Evolutionary conservation across 78 protist genomes (phyloP), one percentile per base, ranked within the genome.

Genomic region (Salpingoeca rosetta): DNA sequence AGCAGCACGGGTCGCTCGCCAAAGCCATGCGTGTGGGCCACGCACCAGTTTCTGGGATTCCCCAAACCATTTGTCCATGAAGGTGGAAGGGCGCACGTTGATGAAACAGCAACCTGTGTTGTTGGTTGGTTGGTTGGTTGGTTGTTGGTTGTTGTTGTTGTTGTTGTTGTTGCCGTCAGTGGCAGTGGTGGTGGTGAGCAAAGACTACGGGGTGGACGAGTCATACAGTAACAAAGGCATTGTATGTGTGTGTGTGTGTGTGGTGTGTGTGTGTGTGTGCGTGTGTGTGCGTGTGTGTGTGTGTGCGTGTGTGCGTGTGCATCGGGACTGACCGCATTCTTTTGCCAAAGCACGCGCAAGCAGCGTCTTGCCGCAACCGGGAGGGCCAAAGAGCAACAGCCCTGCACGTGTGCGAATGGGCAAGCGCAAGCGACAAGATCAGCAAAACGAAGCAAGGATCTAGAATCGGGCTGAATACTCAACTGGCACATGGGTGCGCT

Each of bases 281-380:
- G 76, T 12, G 3, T 72, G 76, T 2, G n/a, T 12, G 76, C 2
- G 76, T 72, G 76, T 2, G 17, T 22, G 87, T 76, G 78, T 89
- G 92, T 88, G 56, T 85, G 31, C 31, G 76, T 72, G 76, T 56
- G 28, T 17, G 91, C 82, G 87, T 36, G 40, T 7, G 56, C 7
- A 10, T 45, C 17, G 3, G 41, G 40, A 42, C 56, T 3, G 24
- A 42, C 36, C 41, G 44, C 84, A 17, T 42, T 42, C 89, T 22
- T 87, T 81, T 2, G 89, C 89, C 28, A 81, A 43, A 1, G 89
- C 89, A 38, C 79, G 44, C n/a, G 85, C 89, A 36, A 89, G 83
- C 85, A 89, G 37, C 43, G 94, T 92, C 89, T 92, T 92, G 45
- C 94, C 94, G 22, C 83, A 51, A 44, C 94, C 94, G 0, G 94